phyloP scores from a whole-genome alignment of 306 rosid genomes.

The Fragaria nilgerrensis region DNA sequence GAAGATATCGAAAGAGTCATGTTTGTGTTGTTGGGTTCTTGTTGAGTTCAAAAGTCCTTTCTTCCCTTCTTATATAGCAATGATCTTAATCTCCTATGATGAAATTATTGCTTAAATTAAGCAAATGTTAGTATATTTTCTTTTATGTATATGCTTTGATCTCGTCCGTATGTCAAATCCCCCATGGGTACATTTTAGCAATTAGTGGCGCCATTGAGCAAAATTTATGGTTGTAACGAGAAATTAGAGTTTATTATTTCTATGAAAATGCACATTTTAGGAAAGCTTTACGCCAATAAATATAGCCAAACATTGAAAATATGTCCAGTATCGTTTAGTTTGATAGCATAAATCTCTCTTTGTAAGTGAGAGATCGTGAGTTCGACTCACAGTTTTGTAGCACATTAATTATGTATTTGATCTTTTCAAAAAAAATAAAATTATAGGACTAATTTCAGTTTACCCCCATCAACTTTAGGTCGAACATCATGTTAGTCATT shows the following conservation, averaged over 20 bases:
- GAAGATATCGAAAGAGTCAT: not conserved
- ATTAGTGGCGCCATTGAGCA: not conserved
- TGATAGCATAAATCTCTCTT: no score
- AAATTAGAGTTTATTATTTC: not conserved
- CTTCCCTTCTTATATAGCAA: not conserved
- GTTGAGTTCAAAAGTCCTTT: not conserved
- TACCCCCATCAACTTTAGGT: no score
- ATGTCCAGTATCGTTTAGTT: no score
- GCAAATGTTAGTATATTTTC: not conserved
- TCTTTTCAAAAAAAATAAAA: no score
- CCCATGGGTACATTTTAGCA: not conserved
- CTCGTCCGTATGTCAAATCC: not conserved
- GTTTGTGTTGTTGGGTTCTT: not conserved
- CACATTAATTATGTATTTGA: no score
- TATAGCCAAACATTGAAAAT: no score
- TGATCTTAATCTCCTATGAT: not conserved
- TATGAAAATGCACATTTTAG: not conserved
- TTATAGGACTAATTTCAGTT: no score
- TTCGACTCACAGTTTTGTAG: no score
- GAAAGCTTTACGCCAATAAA: not conserved
- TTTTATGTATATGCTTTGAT: not conserved
- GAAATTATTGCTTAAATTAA: not conserved
- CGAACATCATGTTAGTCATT: no score
- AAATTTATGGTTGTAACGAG: not conserved
- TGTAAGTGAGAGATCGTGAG: no score